These are phyloP conservation scores for Verticillium alfalfae DNA, from an alignment of 2,329 filamentous ascomycete genomes.

Conservation along the genomic window DNA sequence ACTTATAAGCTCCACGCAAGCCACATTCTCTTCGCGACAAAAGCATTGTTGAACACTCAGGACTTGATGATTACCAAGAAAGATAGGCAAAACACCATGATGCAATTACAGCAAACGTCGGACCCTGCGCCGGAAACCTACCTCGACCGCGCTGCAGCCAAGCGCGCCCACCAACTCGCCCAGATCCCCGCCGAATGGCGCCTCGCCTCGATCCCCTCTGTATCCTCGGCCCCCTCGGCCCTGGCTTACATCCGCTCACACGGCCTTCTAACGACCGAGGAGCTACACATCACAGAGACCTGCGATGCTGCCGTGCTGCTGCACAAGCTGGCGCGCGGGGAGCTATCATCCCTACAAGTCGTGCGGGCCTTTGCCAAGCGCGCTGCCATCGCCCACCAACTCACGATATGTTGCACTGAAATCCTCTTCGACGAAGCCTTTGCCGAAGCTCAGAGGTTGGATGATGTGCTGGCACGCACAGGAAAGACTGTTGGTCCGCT, in stretches of 20 bases:
- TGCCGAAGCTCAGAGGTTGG: slow-evolving; percentile 30
- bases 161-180: not conserved
- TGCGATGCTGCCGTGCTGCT: slow-evolving; percentile 23
- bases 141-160: slow-evolving; percentile 1
- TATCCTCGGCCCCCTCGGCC: not conserved
- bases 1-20: not conserved
- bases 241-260: slow-evolving; percentile 2
- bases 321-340: slow-evolving; percentile 14
- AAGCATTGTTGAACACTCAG: not conserved
- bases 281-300: slow-evolving; percentile 30
- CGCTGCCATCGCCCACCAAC: slow-evolving; percentile 41
- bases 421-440: slow-evolving; percentile 29
- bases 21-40: not conserved
- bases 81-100: not conserved
- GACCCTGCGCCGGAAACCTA: not conserved
- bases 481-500: slow-evolving; percentile 44
- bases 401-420: slow-evolving; percentile 19
- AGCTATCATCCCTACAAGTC: slow-evolving; percentile 25
- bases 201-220: not conserved
- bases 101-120: not conserved
- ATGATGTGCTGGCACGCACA: slow-evolving; percentile 28
- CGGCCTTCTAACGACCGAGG: slow-evolving; percentile 24
- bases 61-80: too few species aligned
- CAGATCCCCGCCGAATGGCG: slow-evolving; percentile 3
- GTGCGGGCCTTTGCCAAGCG: slow-evolving; percentile 42